Percentiles rank a stretch among this genome's conserved stretches.
These are phyloP conservation scores for Nitzschia inconspicua DNA, from an alignment of 108 stramenopile genomes.

Conservation along the genomic window DNA sequence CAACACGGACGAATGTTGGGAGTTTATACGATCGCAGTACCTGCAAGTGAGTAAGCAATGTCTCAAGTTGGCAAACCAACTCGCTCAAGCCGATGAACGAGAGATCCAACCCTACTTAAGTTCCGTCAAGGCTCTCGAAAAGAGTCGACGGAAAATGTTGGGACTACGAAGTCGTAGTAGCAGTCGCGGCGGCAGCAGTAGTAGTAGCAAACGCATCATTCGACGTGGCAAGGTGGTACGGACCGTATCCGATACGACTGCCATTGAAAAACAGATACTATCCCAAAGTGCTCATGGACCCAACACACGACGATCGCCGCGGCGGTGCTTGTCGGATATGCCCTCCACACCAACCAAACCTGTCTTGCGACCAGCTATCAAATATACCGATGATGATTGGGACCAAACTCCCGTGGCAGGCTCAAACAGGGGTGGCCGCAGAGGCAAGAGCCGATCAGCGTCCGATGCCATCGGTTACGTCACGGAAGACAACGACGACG, in stretches of 20 bases:
- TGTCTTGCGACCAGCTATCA: no score
- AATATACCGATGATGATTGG: no score
- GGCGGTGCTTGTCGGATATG: no score
- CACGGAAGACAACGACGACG: background rate
- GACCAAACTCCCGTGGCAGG: no score
- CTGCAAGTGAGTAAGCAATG: background rate
- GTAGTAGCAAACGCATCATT: background rate
- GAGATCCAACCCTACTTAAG: constrained; percentile 16
- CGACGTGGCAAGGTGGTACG: background rate
- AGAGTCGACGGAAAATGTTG: constrained; percentile 6
- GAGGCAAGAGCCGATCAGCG: no score
- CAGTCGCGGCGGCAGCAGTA: background rate
- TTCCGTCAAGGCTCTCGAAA: constrained; percentile 7
- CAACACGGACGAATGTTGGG: constrained; percentile 25
- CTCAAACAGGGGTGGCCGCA: no score
- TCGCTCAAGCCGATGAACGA: constrained; percentile 13
- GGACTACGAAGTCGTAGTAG: constrained; percentile 1
- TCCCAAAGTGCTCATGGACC: no score
- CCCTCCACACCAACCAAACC: no score
- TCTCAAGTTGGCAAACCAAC: constrained; percentile 1
- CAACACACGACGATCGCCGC: no score
- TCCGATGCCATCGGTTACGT: background rate
- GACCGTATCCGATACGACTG: no score
- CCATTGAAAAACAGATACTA: no score
- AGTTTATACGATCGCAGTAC: constrained; percentile 19